Percentiles rank a stretch among this genome's conserved stretches.
Evolutionary conservation across 495 filamentous ascomycete species (phyloP).

Genomic region (Cercophora sp.): DNA sequence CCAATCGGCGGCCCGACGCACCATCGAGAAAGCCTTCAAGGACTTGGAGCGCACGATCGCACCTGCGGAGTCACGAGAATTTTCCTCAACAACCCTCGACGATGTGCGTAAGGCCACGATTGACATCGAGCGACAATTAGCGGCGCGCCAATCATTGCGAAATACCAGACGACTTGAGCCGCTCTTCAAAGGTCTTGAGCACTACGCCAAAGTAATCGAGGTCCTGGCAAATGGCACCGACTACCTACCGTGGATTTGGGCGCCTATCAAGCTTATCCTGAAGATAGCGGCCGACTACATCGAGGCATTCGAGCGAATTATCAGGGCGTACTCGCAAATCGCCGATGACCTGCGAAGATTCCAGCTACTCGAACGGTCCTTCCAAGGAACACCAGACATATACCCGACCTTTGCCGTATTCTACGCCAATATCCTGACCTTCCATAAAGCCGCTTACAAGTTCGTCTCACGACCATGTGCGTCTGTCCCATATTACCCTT

Average conservation of each 20-base stretch:
- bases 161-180: slow-evolving; percentile 38
- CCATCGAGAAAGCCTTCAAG: slow-evolving; percentile 27
- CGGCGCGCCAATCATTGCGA: slow-evolving; percentile 30
- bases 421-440: neutral
- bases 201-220: slow-evolving; percentile 40
- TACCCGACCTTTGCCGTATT: neutral
- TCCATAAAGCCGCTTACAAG: neutral
- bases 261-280: slow-evolving; percentile 41
- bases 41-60: slow-evolving; percentile 27
- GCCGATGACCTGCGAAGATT: slow-evolving; percentile 37
- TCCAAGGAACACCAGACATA: slow-evolving; percentile 10
- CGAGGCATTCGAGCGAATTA: slow-evolving; percentile 38
- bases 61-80: slow-evolving; percentile 23
- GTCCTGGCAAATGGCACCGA: slow-evolving; percentile 42
- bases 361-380: slow-evolving; percentile 25
- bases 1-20: slow-evolving; percentile 1
- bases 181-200: slow-evolving; percentile 33
- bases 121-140: slow-evolving; percentile 35
- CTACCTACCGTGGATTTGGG: slow-evolving; percentile 46
- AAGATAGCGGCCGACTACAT: slow-evolving; percentile 32
- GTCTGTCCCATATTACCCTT: slow-evolving; percentile 1
- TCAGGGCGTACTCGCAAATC: slow-evolving; percentile 39
- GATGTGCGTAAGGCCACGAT: slow-evolving; percentile 32
- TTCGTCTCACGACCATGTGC: slow-evolving; percentile 19
- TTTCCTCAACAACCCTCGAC: slow-evolving; percentile 30